Conservation (phyloP, 441 rosid species). For the Brassica hybrid region DNA sequence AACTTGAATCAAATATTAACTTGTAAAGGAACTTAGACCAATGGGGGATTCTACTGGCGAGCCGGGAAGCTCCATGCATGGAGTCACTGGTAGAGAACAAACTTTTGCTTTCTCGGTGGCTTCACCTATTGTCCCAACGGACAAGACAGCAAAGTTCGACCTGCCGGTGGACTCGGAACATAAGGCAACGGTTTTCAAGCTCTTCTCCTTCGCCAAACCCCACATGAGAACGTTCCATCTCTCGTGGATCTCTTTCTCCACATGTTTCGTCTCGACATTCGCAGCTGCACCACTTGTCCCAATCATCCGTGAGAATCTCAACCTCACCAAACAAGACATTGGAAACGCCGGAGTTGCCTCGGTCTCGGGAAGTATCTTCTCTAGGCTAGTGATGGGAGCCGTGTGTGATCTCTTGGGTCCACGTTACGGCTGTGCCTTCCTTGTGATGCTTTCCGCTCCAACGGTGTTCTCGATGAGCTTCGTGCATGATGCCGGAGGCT, state of each 20-base stretch:
- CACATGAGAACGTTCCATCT: too few species aligned
- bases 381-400: constrained; percentile 84
- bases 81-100: constrained; percentile 75
- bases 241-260: too few species aligned
- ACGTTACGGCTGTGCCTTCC: constrained; percentile 73
- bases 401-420: constrained; percentile 79
- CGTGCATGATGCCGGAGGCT: constrained; percentile 57
- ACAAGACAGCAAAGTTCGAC: constrained; percentile 54
- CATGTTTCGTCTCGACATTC: too few species aligned
- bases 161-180: too few species aligned
- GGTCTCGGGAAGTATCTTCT: constrained; percentile 78
- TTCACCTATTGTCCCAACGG: constrained; percentile 61
- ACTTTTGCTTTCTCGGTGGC: constrained; percentile 64
- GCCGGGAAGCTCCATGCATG: constrained; percentile 90
- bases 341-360: constrained; percentile 68
- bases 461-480: constrained; percentile 81
- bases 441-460: constrained; percentile 75
- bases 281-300: too few species aligned
- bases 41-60: constrained; percentile 61
- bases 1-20: constrained; percentile 14
- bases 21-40: neutral
- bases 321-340: too few species aligned
- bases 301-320: too few species aligned
- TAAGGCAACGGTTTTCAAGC: too few species aligned
- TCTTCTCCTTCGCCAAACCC: too few species aligned